phyloP scores from a whole-genome alignment of 2,329 filamentous ascomycete species.

The Diplodia mutila region DNA sequence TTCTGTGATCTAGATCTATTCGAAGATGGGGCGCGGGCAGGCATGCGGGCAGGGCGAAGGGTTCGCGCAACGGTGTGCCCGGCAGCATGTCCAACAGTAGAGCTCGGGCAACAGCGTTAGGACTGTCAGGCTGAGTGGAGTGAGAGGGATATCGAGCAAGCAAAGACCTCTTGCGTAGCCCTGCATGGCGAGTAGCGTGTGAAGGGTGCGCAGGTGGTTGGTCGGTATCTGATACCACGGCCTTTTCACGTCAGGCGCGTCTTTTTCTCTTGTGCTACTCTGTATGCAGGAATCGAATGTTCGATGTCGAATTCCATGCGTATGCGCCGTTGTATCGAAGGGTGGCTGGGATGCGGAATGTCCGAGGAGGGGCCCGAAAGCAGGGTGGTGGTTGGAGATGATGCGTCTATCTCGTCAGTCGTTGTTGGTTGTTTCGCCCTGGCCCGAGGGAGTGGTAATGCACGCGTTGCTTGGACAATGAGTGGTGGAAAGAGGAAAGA shows the following conservation, averaged over 20 bases:
- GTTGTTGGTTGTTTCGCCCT: neutral
- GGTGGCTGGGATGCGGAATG: neutral
- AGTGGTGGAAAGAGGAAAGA: neutral
- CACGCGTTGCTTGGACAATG: neutral
- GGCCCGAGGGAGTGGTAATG: neutral
- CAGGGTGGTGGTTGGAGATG: neutral
- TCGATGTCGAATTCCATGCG: constrained; percentile 13
- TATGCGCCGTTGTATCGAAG: neutral
- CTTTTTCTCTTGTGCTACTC: neutral
- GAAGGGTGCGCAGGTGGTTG: neutral
- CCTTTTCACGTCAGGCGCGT: neutral
- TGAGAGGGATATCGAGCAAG: neutral
- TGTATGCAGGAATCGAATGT: constrained; percentile 12
- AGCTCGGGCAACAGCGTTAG: neutral
- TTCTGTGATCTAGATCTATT: neutral
- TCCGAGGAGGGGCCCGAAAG: neutral
- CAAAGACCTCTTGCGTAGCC: neutral
- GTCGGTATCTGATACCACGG: neutral
- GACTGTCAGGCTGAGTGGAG: neutral
- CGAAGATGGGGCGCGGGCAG: neutral
- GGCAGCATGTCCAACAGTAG: neutral
- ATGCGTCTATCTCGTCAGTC: neutral
- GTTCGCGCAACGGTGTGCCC: neutral
- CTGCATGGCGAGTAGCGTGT: no score
- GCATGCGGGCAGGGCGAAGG: neutral